Percentiles rank a stretch among this genome's conserved stretches.
Evolutionary conservation across 306 rosid species (phyloP).

Genomic region (Acacia crassicarpa): DNA sequence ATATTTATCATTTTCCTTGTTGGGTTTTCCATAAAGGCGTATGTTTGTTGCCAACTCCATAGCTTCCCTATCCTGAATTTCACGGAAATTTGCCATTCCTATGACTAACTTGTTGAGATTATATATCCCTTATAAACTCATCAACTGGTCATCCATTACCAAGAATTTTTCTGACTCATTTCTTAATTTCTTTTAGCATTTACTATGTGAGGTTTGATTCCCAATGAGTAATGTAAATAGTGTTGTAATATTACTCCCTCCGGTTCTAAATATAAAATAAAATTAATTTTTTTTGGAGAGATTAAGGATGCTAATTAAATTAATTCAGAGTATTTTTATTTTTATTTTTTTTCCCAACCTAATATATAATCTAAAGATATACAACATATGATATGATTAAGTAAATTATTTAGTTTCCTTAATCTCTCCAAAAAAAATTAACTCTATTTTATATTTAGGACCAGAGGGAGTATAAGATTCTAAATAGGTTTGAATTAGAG

Average conservation of each 20-base stretch:
- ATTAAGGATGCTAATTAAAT: too few relatives aligned
- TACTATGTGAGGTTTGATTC: neutral
- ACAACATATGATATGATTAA: too few relatives aligned
- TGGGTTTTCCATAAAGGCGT: neutral
- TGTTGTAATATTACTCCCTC: neutral
- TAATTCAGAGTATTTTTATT: too few relatives aligned
- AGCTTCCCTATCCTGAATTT: neutral
- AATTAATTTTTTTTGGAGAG: too few relatives aligned
- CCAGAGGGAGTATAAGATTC: neutral
- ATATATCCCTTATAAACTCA: neutral
- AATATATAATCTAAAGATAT: too few relatives aligned
- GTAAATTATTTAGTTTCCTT: too few relatives aligned
- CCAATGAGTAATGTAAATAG: neutral
- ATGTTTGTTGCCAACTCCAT: neutral
- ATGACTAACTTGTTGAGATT: neutral
- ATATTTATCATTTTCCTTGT: conserved; percentile 26
- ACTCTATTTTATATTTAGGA: too few relatives aligned
- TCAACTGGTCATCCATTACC: conserved; percentile 8
- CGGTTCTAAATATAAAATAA: too few relatives aligned
- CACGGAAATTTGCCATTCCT: conserved; percentile 2
- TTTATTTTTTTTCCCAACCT: too few relatives aligned
- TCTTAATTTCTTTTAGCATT: neutral
- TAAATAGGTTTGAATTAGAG: neutral
- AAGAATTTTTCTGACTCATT: conserved; percentile 12
- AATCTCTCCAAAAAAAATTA: too few relatives aligned